Base-by-base conservation (phyloP, 306 rosid genomes). In the Amphicarpaea edgeworthii region DNA sequence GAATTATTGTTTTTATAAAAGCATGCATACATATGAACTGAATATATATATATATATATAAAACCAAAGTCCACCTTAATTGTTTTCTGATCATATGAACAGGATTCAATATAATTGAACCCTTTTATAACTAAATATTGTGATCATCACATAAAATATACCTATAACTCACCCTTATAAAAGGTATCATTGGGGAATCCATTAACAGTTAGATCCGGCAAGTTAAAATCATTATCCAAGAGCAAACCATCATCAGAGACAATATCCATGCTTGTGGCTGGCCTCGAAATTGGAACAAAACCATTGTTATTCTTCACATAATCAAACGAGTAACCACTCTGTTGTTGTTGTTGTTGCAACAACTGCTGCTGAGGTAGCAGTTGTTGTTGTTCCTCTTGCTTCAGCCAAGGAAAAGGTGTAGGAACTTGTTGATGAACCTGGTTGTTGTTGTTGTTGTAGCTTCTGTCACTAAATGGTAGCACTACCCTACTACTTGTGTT, bases 211-310 rank as follows among this genome's bases (percentile, higher is more conserved):
- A 85, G 79, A 57, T 81, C 86, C 26, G 79, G 64, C 66, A 70
- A 75, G 43, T 73, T 23, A 65, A 78, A 82, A 70, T 75, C 84
- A 58, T 72, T 61, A 80, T 61, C 82, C 64, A 78, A 11, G 3
- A 73, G 12, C 70, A 83, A 51, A 10, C 78, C 83, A 64, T 74
- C 73, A 83, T 74, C 73, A 83, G 86, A 83, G 2, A 60, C 64
- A 65, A 2, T 3, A 28, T 68, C 83, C 62, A 70, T 11, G 60
- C 59, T 70, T 67, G 64, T 66, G 46, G 8, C 6, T 17, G 83
- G 61, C 73, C 65, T 42, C 21, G 46, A 53, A 81, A 12, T 51
- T 2, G 82, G 30, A 59, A 68, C 6, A 75, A 75, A 59, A 59
- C 7, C 55, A 21, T 11, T 68, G 49, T 7, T n/a, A n/a, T n/a